Evolutionary conservation across 2,329 filamentous ascomycete species (phyloP), one percentile per base, ranked within the genome.

Genomic region (Calonectria pauciramosa): DNA sequence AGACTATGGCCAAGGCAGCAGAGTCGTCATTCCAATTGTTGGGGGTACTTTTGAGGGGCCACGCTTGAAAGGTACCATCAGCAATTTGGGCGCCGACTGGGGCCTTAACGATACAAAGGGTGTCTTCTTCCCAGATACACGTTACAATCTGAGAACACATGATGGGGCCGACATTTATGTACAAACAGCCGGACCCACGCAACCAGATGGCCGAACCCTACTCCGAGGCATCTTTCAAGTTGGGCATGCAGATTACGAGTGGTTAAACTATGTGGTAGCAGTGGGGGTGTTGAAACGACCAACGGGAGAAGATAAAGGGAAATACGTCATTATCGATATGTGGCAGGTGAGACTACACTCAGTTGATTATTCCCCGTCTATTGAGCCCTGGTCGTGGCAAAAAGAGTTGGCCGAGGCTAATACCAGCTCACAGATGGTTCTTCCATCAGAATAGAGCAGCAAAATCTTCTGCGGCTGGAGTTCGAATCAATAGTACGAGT

Each of bases 141-240:
- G 85, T 14, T 86, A 86, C 47, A 82, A 83, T 20, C 77, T 87
- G 14, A 76, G 82, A 23, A 87, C 86, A 0, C 69, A 79, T 18
- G 85, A 87, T 69, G 84, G 85, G 3, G 83, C 79, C 16, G 82
- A 84, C 60, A 86, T 87, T 26, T 81, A 83, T 59, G 83, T 86
- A n/a, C 82, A 82, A 28, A 85, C 85, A 54, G 79, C 77, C 28
- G 86, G 86, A 0, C 84, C 83, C 4, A 81, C 84, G 1, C 84
- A 85, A 34, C 78, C 83, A 16, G 83, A 86, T 30, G 79, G 83
- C 9, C 71, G 75, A 10, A 80, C 78, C 0, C 28, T 81, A 5
- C 20, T 82, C 14, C 72, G 78, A 10, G 82, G 84, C 2, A 70
- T 83, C 0, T 86, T 86, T 32, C 84, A 86, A 73, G 84, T 82